Base-by-base conservation (phyloP, 495 filamentous ascomycete species). In the Chaetomium cochliodes region DNA sequence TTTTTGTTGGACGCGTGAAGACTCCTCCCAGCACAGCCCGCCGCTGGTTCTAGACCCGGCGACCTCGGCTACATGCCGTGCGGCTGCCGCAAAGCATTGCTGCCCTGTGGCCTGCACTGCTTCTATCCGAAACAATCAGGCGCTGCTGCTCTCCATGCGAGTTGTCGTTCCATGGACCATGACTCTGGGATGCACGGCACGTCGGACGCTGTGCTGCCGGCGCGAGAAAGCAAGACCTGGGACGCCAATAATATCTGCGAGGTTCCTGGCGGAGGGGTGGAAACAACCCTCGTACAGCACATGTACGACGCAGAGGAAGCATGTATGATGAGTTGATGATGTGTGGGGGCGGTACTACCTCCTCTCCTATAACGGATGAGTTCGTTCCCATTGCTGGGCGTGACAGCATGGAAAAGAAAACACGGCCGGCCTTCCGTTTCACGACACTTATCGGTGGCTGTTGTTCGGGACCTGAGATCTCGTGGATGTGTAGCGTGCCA, bases 11-110 rank as follows among this genome's bases (percentile, higher is more conserved):
- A 6, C 26, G 22, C 9, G 3, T 58, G n/a, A 12, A 22, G 25
- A 3, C 8, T 46, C 15, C 13, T 15, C 42, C 28, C 28, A 18
- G 16, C 25, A 20, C 9, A 8, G 20, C 2, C 44, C n/a, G n/a
- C 28, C n/a, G 28, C 42, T 12, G 4, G 56, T 33, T 51, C 47
- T 42, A 37, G 20, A 52, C 4, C 28, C 12, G n/a, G 26, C 16
- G 20, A 2, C 47, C n/a, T 61, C 59, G 20, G 49, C 15, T 23
- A 42, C 46, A 30, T 61, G 49, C 49, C 20, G 47, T 53, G 33
- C 9, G 20, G 51, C 44, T 25, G 44, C 37, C 42, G 20, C 30
- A 41, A 49, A 15, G 42, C 41, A 59, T 30, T 59, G 41, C 57
- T 59, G 41, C 41, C 57, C 16, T 49, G 58, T 20, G 41, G 15